A percentile compares a stretch with the other conserved stretches of the same genome.
phyloP scores from a whole-genome alignment of 805 yeast genomes.

The Zygotorulaspora chibaensis region DNA sequence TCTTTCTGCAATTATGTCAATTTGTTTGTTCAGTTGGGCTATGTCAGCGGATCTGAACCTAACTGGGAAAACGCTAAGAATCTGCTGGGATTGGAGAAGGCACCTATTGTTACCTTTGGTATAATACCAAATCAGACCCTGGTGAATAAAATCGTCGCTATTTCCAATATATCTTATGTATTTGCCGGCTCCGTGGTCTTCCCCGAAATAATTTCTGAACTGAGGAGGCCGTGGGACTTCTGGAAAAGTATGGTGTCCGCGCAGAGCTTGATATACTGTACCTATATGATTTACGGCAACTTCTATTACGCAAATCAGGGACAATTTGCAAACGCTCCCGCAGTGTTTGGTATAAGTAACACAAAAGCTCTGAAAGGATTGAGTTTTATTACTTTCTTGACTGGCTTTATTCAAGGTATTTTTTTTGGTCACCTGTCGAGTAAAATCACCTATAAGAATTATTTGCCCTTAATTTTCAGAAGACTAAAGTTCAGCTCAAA shows the following conservation, averaged over 20 bases:
- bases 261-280: constrained; percentile 1
- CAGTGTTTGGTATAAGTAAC: constrained; percentile 5
- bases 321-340: constrained; percentile 4
- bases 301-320: constrained; percentile 5
- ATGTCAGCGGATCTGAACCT: constrained; percentile 3
- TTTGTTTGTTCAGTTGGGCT: constrained; percentile 5
- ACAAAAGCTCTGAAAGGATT: constrained; percentile 3
- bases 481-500: constrained; percentile 3
- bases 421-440: constrained; percentile 2
- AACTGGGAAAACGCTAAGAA: constrained; percentile 5
- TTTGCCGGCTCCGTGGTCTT: constrained; percentile 6
- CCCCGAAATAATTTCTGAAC: constrained; percentile 5
- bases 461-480: constrained; percentile 2
- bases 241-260: constrained; percentile 7
- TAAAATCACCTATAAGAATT: constrained; percentile 5
- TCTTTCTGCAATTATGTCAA: constrained; percentile 4
- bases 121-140: constrained; percentile 3
- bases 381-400: constrained; percentile 1
- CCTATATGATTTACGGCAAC: constrained; percentile 5
- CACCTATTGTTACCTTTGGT: constrained; percentile 2
- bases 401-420: constrained; percentile 6
- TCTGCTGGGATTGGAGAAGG: constrained; percentile 2
- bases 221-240: constrained; percentile 8
- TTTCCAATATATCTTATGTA: constrained; percentile 6
- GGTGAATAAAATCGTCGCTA: constrained; percentile 1